Evolutionary conservation across 1,139 yeast genomes (phyloP), one percentile per base, ranked within the genome.

Genomic region (Kodamaea derodonti): DNA sequence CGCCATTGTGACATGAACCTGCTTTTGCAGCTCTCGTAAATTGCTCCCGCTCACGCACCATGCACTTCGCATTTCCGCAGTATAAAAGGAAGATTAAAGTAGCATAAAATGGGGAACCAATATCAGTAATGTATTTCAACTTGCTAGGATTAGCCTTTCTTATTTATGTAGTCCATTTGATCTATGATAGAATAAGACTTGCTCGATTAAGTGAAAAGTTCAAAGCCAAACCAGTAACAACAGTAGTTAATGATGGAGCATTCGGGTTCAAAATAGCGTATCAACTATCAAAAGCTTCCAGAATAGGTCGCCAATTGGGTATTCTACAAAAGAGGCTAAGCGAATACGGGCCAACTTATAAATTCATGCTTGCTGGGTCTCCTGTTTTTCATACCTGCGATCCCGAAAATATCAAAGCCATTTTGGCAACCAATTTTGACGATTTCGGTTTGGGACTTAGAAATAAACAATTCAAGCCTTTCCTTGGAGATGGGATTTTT

Each of bases 401-500:
- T 25, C 56, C 57, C 1, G 56, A 52, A 25, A 52, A 65, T 46
- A 54, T 67, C 45, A 56, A 65, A 44, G 71, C 72, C 3, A 39
- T 66, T 10, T 56, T 65, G 41, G 67, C 69, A 25, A 62, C 69
- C 20, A 69, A 69, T 38, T 75, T 75, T 49, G 62, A 62, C 44
- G 80, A 75, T 39, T 75, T 71, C 52, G 64, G 65, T 12, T 62
- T 77, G 30, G 82, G 82, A 3, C 49, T 54, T 9, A 69, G 82
- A 45, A 69, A 70, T 49, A 48, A 48, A 4, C 62, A 58, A 30
- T 62, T 75, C 47, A 41, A 42, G 29, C 73, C 76, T 4, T 52
- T 73, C 17, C 57, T 76, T 32, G 82, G 82, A 6, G 73, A 72
- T 38, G 82, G 83, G 3, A 75, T 76, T 39, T 76, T 76, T 56